Percentiles rank a stretch among this genome's conserved stretches.
These are phyloP conservation scores for Geotrichum citri-aurantii DNA, from an alignment of 1,139 yeast genomes.

Conservation along the genomic window DNA sequence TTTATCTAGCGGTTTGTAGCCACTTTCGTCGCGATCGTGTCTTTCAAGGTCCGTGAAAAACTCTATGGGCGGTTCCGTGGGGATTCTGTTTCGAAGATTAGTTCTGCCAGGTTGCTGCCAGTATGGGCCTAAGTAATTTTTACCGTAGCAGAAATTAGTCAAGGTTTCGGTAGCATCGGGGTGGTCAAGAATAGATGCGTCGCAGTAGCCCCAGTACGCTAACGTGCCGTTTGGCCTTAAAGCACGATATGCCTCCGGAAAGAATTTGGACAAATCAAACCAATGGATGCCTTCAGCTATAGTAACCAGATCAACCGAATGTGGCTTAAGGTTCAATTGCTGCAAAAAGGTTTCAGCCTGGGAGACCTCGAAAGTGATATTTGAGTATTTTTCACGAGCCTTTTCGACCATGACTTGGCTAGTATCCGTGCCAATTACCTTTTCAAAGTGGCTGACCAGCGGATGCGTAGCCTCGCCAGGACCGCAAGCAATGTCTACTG, in stretches of 20 bases:
- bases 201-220: constrained; percentile 76
- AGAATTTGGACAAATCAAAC: constrained; percentile 55
- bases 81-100: constrained; percentile 39
- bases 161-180: constrained; percentile 43
- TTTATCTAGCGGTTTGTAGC: constrained; percentile 19
- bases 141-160: constrained; percentile 40
- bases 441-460: constrained; percentile 40
- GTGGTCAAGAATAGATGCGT: constrained; percentile 46
- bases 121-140: constrained; percentile 55
- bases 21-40: constrained; percentile 30
- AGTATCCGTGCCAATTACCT: constrained; percentile 64
- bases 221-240: constrained; percentile 58
- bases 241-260: constrained; percentile 45
- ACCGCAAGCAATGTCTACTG: constrained; percentile 77
- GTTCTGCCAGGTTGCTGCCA: constrained; percentile 74
- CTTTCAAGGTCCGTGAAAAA: constrained; percentile 40
- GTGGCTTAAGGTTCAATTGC: constrained; percentile 18
- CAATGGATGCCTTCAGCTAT: constrained; percentile 80
- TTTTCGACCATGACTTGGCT: constrained; percentile 56
- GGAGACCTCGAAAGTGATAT: constrained; percentile 9
- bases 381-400: constrained; percentile 36
- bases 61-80: constrained; percentile 41
- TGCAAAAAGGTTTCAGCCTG: constrained; percentile 1
- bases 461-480: constrained; percentile 73
- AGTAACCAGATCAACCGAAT: constrained; percentile 53